phyloP scores from a whole-genome alignment of 306 rosid species.

The Castanea mollissima region DNA sequence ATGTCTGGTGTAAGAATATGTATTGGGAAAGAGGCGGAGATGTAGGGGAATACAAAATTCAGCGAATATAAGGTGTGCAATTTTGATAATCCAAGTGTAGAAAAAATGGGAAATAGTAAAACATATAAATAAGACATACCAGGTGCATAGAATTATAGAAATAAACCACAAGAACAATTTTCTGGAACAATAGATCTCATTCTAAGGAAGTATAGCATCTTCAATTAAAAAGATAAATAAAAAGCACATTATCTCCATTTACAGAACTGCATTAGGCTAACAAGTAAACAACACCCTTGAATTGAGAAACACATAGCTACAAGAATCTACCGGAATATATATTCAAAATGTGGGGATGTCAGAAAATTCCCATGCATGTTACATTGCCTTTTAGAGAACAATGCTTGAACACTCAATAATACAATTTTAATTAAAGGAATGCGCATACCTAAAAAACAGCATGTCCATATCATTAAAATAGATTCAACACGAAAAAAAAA shows the following conservation, averaged over 20 bases:
- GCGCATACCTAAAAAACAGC: not conserved
- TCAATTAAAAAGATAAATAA: too few relatives aligned
- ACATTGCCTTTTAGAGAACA: not conserved
- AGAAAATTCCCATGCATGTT: not conserved
- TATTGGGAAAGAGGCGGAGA: not conserved
- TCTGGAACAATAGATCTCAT: not conserved
- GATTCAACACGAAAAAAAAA: not conserved
- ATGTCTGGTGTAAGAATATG: not conserved
- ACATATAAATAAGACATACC: not conserved
- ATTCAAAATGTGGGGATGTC: not conserved
- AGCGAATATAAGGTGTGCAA: not conserved
- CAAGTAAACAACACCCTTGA: not conserved
- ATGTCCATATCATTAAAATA: not conserved
- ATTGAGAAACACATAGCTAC: not conserved
- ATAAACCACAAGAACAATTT: not conserved
- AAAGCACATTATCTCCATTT: not conserved
- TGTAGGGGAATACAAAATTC: not conserved
- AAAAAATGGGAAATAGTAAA: not conserved
- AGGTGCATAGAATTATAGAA: not conserved
- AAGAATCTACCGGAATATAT: not conserved
- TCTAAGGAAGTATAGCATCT: not conserved
- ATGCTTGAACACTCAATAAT: not conserved
- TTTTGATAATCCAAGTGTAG: not conserved
- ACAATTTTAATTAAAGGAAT: not conserved
- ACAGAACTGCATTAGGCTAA: not conserved